phyloP scores from a whole-genome alignment of 1,284 basidiomycete species.

The Marasmius oreades region DNA sequence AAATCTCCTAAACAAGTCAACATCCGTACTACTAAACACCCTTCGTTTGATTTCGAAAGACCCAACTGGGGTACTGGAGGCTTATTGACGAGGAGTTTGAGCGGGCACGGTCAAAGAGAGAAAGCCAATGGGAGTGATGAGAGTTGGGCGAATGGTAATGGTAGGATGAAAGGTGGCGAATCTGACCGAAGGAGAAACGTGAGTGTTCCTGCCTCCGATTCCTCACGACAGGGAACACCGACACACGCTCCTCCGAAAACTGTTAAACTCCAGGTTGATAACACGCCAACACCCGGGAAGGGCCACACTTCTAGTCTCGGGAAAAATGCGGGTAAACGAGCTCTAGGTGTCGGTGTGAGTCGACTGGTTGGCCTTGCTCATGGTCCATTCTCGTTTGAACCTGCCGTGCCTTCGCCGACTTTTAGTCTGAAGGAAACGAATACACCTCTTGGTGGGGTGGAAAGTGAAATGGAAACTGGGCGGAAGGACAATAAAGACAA shows the following conservation, averaged over 20 bases:
- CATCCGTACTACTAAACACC: conserved; percentile 44
- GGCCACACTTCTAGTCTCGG: conserved; percentile 32
- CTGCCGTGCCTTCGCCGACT: conserved; percentile 41
- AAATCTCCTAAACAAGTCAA: conserved; percentile 26
- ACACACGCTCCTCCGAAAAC: neutral
- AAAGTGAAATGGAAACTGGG: neutral
- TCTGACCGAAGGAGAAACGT: conserved; percentile 13
- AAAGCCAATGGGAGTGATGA: conserved; percentile 13
- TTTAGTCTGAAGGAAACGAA: conserved; percentile 16
- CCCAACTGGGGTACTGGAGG: conserved; percentile 36
- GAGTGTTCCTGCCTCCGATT: neutral
- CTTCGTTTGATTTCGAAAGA: conserved; percentile 73
- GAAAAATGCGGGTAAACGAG: conserved; percentile 26
- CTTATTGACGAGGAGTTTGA: conserved; percentile 25
- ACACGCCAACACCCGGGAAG: conserved; percentile 17
- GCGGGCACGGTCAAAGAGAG: conserved; percentile 12
- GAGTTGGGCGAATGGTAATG: conserved; percentile 8
- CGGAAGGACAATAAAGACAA: conserved; percentile 5
- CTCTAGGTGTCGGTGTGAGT: conserved; percentile 23
- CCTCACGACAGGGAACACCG: conserved; percentile 1
- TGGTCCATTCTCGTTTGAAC: conserved; percentile 46
- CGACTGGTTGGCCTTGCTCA: conserved; percentile 31
- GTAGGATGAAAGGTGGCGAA: conserved; percentile 32
- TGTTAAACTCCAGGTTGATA: conserved; percentile 13
- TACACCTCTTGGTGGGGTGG: neutral